phyloP scores from a whole-genome alignment of 805 yeast species.

The Pichia sporocuriosa region DNA sequence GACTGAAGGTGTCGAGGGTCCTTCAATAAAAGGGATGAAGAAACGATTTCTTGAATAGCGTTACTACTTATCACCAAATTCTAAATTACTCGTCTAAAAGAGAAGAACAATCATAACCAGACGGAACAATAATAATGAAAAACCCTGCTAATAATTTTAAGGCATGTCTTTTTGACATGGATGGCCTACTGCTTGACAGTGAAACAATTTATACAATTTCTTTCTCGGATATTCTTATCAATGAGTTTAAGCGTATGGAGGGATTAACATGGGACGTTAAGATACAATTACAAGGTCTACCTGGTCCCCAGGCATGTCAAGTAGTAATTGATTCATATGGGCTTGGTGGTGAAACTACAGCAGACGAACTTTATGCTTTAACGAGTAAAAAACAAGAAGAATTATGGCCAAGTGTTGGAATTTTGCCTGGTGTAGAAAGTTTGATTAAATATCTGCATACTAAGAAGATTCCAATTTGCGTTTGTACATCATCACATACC shows the following conservation, averaged over 20 bases:
- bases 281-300: conserved; percentile 81
- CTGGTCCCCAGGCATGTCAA: conserved; percentile 69
- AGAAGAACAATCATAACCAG: too few relatives aligned
- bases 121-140: background rate
- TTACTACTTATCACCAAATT: too few relatives aligned
- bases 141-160: conserved; percentile 14
- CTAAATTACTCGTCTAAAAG: too few relatives aligned
- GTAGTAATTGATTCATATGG: conserved; percentile 62
- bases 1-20: too few relatives aligned
- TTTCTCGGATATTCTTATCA: conserved; percentile 55
- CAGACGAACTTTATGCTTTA: conserved; percentile 52
- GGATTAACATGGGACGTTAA: conserved; percentile 91
- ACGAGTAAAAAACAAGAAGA: conserved; percentile 48
- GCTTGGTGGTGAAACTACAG: conserved; percentile 48
- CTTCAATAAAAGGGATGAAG: too few relatives aligned
- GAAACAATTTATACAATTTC: conserved; percentile 88
- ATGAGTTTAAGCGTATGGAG: conserved; percentile 46
- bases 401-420: conserved; percentile 56
- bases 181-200: conserved; percentile 86
- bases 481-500: conserved; percentile 78
- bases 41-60: too few relatives aligned
- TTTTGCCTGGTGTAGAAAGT: conserved; percentile 82
- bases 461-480: conserved; percentile 66
- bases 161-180: conserved; percentile 64
- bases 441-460: conserved; percentile 48